Conservation (phyloP, 1,284 basidiomycete genomes). For the Gymnopus androsaceus region DNA sequence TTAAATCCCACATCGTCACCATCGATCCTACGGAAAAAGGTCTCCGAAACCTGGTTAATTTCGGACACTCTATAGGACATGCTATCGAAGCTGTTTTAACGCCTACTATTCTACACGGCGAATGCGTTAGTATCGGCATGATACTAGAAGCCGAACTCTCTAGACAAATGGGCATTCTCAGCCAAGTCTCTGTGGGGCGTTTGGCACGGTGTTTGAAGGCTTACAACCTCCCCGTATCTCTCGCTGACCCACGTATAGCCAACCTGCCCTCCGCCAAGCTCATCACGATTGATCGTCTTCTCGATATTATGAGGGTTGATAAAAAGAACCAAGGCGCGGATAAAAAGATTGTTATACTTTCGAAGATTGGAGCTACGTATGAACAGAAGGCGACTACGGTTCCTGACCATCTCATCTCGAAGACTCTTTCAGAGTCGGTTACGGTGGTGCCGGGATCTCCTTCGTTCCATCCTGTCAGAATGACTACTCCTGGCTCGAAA, state of each 20-base stretch:
- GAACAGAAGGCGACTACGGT: conserved; percentile 92
- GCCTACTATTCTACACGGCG: conserved; percentile 89
- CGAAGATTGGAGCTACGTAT: conserved; percentile 88
- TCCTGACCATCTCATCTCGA: conserved; percentile 76
- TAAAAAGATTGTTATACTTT: conserved; percentile 94
- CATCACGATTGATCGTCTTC: conserved; percentile 79
- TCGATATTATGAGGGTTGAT: conserved; percentile 94
- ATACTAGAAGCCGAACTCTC: conserved; percentile 92
- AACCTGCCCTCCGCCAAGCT: conserved; percentile 69
- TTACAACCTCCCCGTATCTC: conserved; percentile 83
- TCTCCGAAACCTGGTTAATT: conserved; percentile 95
- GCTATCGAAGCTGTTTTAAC: conserved; percentile 94
- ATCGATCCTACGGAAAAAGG: conserved; percentile 95
- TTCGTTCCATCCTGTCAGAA: conserved; percentile 68
- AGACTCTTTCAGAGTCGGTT: conserved; percentile 78
- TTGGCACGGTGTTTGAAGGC: conserved; percentile 82
- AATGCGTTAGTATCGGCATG: conserved; percentile 93
- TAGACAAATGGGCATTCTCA: conserved; percentile 81
- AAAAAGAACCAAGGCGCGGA: conserved; percentile 94
- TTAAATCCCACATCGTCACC: conserved; percentile 94
- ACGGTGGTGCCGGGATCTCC: conserved; percentile 74
- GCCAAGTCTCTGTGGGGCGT: conserved; percentile 88
- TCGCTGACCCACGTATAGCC: conserved; percentile 76
- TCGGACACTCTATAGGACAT: conserved; percentile 95
- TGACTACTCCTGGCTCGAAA: conserved; percentile 96